Base-by-base conservation (phyloP, 371 early-diverging fungal genomes). In the Pancytospora epiphaga region DNA sequence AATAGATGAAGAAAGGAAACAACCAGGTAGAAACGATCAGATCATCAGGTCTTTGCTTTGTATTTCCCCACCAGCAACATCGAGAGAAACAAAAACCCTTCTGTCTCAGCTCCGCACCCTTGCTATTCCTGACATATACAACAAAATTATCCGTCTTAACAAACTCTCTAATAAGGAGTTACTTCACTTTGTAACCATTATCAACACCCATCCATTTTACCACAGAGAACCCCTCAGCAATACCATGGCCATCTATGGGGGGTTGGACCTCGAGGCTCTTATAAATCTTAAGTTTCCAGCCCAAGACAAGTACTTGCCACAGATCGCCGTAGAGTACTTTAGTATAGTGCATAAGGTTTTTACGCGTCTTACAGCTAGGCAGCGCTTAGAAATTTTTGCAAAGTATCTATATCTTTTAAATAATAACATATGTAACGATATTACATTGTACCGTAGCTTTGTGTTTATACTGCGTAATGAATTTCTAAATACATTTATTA, bases 151-250 rank as follows among this genome's bases (percentile, higher is more conserved):
- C 6, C 6, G 9, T 9, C 60, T 27, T 37, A 34, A 6, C 27
- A 60, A 60, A 52, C 3, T 62, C 15, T 19, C 62, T 27, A 69
- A 63, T 33, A 69, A 69, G 58, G 69, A 69, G 3, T 3, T 57
- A 4, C 3, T 69, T 6, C 54, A 66, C 32, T 62, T 63, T 37
- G 25, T 69, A 6, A 22, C 19, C 9, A 40, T 69, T 12, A 39
- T 69, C 30, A 4, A 38, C 25, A 40, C 39, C n/a, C 43, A 12
- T 54, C 62, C 62, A 30, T 22, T 12, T 2, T 15, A n/a, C 6
- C 9, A 27, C 56, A 34, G 56, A 18, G 29, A 9, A 34, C 12
- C 9, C 9, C n/a, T n/a, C n/a, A n/a, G n/a, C n/a, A n/a, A n/a
- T n/a, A n/a, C n/a, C n/a, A n/a, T n/a, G n/a, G 56, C 9, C 6